Evolutionary conservation across 352 stramenopile species (phyloP), one percentile per base, ranked within the genome.

Genomic region (Pythium coloratum): DNA sequence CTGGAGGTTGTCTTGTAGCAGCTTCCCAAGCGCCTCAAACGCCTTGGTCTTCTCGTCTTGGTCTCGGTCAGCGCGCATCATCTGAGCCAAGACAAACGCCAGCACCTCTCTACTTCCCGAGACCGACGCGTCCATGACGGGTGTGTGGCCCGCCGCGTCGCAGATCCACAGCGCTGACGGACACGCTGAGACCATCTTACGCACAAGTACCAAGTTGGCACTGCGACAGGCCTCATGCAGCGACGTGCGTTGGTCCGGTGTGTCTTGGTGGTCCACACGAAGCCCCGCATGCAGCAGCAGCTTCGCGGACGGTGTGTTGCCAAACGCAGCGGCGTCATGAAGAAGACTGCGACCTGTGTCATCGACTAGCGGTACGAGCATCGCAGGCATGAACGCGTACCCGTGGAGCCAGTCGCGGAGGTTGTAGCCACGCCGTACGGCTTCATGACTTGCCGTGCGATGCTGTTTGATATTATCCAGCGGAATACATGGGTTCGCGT

Each of bases 401-500:
- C 50, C 36, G 14, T 70, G 64, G 18, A 80, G 42, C 73, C 70
- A 79, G 2, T 44, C 33, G 18, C 67, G 66, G 7, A 76, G 33
- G 40, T 73, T 51, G 47, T 72, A 72, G 8, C 73, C 73, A n/a
- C 73, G 53, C 6, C 66, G 62, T 2, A 62, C 47, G 2, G 67
- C 73, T 55, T 77, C 70, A 16, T 80, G 70, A 6, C 46, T 63
- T 16, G 61, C 44, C 2, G 61, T 72, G 16, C 69, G 65, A 26
- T 70, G 58, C 49, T 63, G 32, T 34, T 62, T 64, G 69, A 16
- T 28, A 18, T 13, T 54, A 14, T 55, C 60, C 5, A 74, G 59
- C 7, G 66, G 59, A 2, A 51, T 38, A 33, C 66, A 70, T 13
- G 55, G 62, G 13, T 72, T 69, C n/a, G 54, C 34, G 16, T 42